phyloP scores from a whole-genome alignment of 352 stramenopile genomes.

The Globisporangium cystogenes region DNA sequence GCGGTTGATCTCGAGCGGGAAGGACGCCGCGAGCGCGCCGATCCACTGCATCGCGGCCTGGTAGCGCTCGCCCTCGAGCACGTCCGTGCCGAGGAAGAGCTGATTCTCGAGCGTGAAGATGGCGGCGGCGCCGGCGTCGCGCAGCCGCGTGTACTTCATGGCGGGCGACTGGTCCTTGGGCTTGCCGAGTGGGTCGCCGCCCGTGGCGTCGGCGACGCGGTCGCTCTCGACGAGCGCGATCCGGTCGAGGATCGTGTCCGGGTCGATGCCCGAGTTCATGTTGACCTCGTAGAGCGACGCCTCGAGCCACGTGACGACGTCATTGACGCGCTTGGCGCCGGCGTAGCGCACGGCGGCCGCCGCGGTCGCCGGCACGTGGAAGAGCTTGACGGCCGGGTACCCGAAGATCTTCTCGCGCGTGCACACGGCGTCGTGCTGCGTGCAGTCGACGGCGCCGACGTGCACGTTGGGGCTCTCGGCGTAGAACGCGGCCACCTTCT shows the following conservation, averaged over 20 bases:
- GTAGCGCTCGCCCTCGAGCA: constrained; percentile 63
- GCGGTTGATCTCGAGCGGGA: constrained; percentile 67
- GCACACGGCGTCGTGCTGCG: constrained; percentile 46
- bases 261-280: constrained; percentile 44
- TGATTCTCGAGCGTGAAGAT: constrained; percentile 68
- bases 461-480: constrained; percentile 40
- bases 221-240: constrained; percentile 46
- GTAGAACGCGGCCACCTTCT: constrained; percentile 69
- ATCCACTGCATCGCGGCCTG: constrained; percentile 61
- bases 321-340: constrained; percentile 26
- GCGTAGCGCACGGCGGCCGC: constrained; percentile 15
- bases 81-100: constrained; percentile 59
- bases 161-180: constrained; percentile 40
- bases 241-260: constrained; percentile 37
- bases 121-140: constrained; percentile 58
- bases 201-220: constrained; percentile 14
- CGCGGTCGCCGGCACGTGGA: constrained; percentile 47
- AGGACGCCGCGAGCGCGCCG: constrained; percentile 42
- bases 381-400: constrained; percentile 69
- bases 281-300: constrained; percentile 40
- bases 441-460: constrained; percentile 78
- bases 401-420: constrained; percentile 49
- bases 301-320: constrained; percentile 64
- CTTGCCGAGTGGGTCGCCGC: constrained; percentile 14
- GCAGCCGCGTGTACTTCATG: constrained; percentile 63